Evolutionary conservation across 768 basidiomycete genomes (phyloP), one percentile per base, ranked within the genome.

Genomic region (Mycena rosella): DNA sequence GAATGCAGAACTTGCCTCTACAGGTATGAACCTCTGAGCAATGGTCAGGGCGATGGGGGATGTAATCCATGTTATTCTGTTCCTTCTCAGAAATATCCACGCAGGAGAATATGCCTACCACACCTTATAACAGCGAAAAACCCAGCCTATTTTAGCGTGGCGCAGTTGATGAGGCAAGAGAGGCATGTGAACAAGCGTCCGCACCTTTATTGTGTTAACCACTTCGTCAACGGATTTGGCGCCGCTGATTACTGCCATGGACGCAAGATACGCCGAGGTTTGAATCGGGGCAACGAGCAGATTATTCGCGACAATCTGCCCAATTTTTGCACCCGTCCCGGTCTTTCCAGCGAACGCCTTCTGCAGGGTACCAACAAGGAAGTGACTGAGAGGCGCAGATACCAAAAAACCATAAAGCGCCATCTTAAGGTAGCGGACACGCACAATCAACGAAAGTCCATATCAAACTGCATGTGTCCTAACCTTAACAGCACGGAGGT

Each of bases 171-270:
- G n/a, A n/a, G n/a, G n/a, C n/a, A n/a, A n/a, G n/a, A n/a, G n/a
- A 47, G 18, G 6, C 24, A 59, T 14, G 55, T 36, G 15, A 65
- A 17, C 22, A 20, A 29, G 10, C 6, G 22, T 24, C 74, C 86
- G 62, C 72, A 92, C 92, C 79, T 87, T 90, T 34, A 96, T 86
- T 0, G 91, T 91, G 73, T 85, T 88, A 52, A 85, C 70, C 53
- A 96, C 82, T 27, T 91, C 89, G 40, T 88, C 84, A 10, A 86
- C 68, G 11, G 90, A 88, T 70, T 85, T 87, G 20, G 93, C 93
- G 40, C 95, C 95, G 64, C 90, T 90, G 69, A 96, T 95, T 38
- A 96, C 77, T 1, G 95, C 93, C 88, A 94, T 92, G 27, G 89
- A 93, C 0, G 91, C 84, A 34, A 96, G 84, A 78, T 88, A 94